Conservation (phyloP, 2,329 filamentous ascomycete genomes). For the Aphanoascus verrucosus region DNA sequence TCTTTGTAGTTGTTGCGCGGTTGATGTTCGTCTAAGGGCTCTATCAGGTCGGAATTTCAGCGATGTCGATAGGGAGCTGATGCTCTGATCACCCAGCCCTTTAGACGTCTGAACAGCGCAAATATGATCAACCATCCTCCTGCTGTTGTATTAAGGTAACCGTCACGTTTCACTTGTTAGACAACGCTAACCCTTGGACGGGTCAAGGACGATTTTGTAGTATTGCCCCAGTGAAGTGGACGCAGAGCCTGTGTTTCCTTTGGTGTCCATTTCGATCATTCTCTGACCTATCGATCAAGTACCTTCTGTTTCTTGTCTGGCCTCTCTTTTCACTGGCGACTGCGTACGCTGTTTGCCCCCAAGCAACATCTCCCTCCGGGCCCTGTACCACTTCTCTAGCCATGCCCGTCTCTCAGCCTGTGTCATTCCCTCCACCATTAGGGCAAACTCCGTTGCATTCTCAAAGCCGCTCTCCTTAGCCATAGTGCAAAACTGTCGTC, state of each 20-base stretch:
- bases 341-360: background rate
- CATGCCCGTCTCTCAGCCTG: conserved; percentile 68
- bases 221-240: background rate
- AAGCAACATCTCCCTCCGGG: conserved; percentile 45
- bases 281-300: background rate
- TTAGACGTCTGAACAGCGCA: no score
- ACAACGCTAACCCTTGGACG: no score
- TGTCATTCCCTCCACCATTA: conserved; percentile 84
- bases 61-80: no score
- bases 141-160: no score
- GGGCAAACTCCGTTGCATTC: conserved; percentile 70
- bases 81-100: no score
- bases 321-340: background rate
- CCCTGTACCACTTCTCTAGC: conserved; percentile 68
- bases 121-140: no score
- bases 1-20: no score
- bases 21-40: no score
- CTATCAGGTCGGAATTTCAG: no score
- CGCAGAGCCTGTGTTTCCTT: background rate
- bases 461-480: conserved; percentile 65
- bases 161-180: no score
- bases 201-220: no score
- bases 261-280: background rate
- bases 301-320: background rate
- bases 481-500: conserved; percentile 85